Conservation (phyloP, 2,329 filamentous ascomycete genomes). For the Stachybotrys chlorohalonatus region DNA sequence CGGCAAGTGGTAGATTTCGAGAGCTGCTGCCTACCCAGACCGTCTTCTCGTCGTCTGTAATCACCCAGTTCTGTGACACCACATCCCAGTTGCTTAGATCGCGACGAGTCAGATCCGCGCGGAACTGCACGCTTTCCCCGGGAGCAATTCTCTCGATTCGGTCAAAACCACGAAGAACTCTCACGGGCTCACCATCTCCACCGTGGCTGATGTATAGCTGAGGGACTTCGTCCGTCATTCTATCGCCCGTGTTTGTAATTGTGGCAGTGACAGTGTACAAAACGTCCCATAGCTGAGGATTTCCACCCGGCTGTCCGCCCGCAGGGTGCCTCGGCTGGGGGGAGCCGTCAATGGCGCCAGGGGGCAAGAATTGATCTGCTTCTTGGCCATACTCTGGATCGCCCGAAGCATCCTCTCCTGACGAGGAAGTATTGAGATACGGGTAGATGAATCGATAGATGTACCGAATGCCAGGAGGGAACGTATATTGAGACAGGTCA, state of each 20-base stretch:
- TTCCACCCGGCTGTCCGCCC: slow-evolving; percentile 50
- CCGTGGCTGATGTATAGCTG: slow-evolving; percentile 78
- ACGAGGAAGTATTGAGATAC: slow-evolving; percentile 58
- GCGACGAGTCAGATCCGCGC: slow-evolving; percentile 60
- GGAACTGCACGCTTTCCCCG: slow-evolving; percentile 59
- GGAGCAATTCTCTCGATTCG: slow-evolving; percentile 59
- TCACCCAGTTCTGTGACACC: slow-evolving; percentile 72
- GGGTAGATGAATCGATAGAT: slow-evolving; percentile 58
- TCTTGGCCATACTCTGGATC: slow-evolving; percentile 53
- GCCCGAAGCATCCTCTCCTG: slow-evolving; percentile 41
- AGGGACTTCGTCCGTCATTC: slow-evolving; percentile 60
- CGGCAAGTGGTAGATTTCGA: slow-evolving; percentile 38
- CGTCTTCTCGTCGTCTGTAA: slow-evolving; percentile 41
- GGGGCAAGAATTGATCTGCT: slow-evolving; percentile 50
- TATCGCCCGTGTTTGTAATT: slow-evolving; percentile 61
- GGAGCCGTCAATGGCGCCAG: slow-evolving; percentile 42
- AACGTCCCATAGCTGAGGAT: slow-evolving; percentile 57
- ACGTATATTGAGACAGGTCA: slow-evolving; percentile 55
- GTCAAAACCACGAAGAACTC: slow-evolving; percentile 72
- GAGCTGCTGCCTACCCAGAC: slow-evolving; percentile 48
- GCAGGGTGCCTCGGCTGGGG: slow-evolving; percentile 47
- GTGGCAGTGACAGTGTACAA: slow-evolving; percentile 59
- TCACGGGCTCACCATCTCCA: slow-evolving; percentile 59
- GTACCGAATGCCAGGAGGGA: slow-evolving; percentile 49
- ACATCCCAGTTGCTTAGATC: slow-evolving; percentile 86